Base-by-base conservation (phyloP, 2,329 filamentous ascomycete species). In the Neonectria faginata region DNA sequence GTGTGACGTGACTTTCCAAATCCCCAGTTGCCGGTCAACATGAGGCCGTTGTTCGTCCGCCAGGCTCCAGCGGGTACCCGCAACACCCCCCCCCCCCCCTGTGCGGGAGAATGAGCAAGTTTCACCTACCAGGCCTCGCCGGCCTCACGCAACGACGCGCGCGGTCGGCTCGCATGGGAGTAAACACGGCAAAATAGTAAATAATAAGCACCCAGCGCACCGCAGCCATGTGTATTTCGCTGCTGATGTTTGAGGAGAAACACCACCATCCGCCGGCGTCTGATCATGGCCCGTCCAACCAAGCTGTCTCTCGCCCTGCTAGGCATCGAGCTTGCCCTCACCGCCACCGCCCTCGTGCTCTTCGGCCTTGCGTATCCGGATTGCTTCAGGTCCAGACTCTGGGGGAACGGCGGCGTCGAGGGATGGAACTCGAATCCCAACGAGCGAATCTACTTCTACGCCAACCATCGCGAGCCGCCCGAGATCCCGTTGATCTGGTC, bases 51-150 rank as follows among this genome's bases (percentile, higher is more conserved):
- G 29, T 9, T 51, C n/a, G 31, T 41, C 44, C 20, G 55, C 56
- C 45, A 58, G 42, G 45, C 45, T 18, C 18, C 33, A 18, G 9
- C 47, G 18, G 20, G 33, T 51, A 51, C 45, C 45, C 45, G 11
- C 41, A 27, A 27, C 14, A 5, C 7, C 14, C 33, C 41, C 42
- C 36, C 48, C 5, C 33, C 41, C 41, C 42, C 42, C 36, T 58
- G 59, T 74, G 74, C 70, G 72, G 66, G 39, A 74, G 74, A 74
- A 77, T 77, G 75, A 77, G 75, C 75, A 77, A 75, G 75, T 77
- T 77, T 75, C 58, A 52, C 16, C 22, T 56, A 12, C 25, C 22
- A 27, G 39, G 48, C 41, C 47, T 41, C 41, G 45, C 6, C 36
- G 53, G 39, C n/a, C 58, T 10, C 48, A 22, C 50, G 25, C 50